Conservation (phyloP, 768 basidiomycete species). For the Leccinum subtestaceum region DNA sequence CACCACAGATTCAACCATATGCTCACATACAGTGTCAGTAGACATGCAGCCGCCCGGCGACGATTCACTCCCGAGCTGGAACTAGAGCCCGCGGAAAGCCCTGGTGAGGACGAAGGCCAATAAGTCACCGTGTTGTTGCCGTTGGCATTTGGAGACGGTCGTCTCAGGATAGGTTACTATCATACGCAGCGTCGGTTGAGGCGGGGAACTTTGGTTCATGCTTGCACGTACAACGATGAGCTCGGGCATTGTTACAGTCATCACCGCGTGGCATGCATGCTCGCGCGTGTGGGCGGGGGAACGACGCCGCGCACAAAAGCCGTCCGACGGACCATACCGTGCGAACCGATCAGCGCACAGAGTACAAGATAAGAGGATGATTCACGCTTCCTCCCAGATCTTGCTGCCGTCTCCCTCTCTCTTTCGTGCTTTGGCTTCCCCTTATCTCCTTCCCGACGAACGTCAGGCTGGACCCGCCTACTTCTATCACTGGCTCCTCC, state of each 20-base stretch:
- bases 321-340: neutral
- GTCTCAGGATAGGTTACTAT: constrained; percentile 60
- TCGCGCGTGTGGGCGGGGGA: neutral
- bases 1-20: no score
- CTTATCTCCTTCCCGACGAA: neutral
- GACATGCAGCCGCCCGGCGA: constrained; percentile 8
- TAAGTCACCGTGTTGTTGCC: neutral
- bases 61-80: constrained; percentile 3
- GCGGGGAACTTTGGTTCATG: constrained; percentile 38
- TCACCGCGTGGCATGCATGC: neutral
- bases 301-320: neutral
- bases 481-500: constrained; percentile 16
- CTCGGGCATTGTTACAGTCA: constrained; percentile 68
- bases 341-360: constrained; percentile 13
- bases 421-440: neutral
- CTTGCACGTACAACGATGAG: constrained; percentile 46
- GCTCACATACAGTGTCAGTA: no score
- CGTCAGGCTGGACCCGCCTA: neutral
- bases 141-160: constrained; percentile 40
- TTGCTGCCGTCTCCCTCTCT: constrained; percentile 37
- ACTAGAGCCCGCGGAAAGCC: constrained; percentile 4
- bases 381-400: constrained; percentile 74
- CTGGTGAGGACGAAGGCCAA: constrained; percentile 11
- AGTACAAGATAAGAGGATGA: constrained; percentile 7
- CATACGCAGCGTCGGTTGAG: constrained; percentile 65